phyloP scores from a whole-genome alignment of 225 moss, liverwort and hornwort species.

The Physcomitrium patens region DNA sequence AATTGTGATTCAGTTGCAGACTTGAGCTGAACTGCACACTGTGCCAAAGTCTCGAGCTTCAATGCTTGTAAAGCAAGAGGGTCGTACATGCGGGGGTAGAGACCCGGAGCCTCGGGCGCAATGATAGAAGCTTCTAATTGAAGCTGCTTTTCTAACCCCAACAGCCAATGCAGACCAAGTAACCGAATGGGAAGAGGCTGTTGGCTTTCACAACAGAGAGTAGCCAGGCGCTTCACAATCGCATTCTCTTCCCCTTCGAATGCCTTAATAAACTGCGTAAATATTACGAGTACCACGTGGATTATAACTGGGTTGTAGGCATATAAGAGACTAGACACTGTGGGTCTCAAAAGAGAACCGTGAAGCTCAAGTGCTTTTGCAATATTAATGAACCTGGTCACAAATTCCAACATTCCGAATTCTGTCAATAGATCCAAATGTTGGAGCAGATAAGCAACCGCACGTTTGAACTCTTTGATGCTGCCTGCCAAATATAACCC shows the following conservation, averaged over 20 bases:
- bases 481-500: constrained; percentile 61
- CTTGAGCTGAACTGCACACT: constrained; percentile 65
- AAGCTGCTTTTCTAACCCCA: constrained; percentile 72
- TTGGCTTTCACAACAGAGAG: constrained; percentile 73
- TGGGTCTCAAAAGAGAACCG: constrained; percentile 76
- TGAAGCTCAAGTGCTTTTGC: constrained; percentile 85
- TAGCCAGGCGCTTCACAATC: constrained; percentile 70
- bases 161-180: constrained; percentile 89
- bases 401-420: constrained; percentile 93
- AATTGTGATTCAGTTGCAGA: constrained; percentile 10
- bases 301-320: constrained; percentile 87
- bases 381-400: constrained; percentile 82
- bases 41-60: constrained; percentile 89
- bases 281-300: constrained; percentile 76
- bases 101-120: constrained; percentile 60
- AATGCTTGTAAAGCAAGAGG: constrained; percentile 86
- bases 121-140: constrained; percentile 56
- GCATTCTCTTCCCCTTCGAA: constrained; percentile 66
- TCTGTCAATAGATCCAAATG: constrained; percentile 78
- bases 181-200: constrained; percentile 85
- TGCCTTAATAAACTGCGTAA: constrained; percentile 77
- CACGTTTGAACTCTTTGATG: constrained; percentile 85
- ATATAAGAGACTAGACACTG: constrained; percentile 70
- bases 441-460: constrained; percentile 87
- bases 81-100: constrained; percentile 92